Percentiles rank a stretch among this genome's conserved stretches.
Conservation (phyloP, 805 yeast genomes). For the Barnettozyma sp. region DNA sequence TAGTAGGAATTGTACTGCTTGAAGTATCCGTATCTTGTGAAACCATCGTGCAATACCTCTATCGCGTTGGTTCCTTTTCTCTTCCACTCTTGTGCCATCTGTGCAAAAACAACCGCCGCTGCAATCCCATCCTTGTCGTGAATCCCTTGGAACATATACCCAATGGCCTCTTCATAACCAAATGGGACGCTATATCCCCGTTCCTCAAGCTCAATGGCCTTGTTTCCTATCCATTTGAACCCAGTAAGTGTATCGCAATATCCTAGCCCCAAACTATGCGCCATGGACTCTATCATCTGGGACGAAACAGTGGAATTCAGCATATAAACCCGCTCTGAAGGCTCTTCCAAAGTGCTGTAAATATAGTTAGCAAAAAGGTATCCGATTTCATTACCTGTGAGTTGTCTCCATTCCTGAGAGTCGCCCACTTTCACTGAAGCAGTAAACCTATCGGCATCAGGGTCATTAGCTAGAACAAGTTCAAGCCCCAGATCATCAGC, state of each 20-base stretch:
- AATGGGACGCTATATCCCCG: constrained; percentile 72
- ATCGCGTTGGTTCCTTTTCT: constrained; percentile 33
- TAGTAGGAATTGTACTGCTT: constrained; percentile 88
- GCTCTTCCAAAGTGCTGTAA: constrained; percentile 25
- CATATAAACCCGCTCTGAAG: constrained; percentile 40
- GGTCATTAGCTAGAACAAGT: constrained; percentile 84
- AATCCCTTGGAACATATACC: constrained; percentile 79
- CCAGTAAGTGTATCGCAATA: constrained; percentile 87
- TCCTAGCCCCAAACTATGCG: constrained; percentile 50
- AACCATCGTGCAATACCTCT: constrained; percentile 52
- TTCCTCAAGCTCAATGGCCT: constrained; percentile 62
- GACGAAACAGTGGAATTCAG: constrained; percentile 91
- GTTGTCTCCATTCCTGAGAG: constrained; percentile 63
- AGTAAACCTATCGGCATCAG: constrained; percentile 94
- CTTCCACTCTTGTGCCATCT: constrained; percentile 52
- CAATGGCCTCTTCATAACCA: constrained; percentile 94
- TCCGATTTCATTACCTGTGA: constrained; percentile 91
- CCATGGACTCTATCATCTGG: constrained; percentile 67
- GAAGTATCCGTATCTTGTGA: constrained; percentile 65
- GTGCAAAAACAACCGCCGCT: constrained; percentile 71
- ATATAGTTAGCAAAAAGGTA: constrained; percentile 68
- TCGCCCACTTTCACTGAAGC: constrained; percentile 51
- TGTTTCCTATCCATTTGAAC: constrained; percentile 95
- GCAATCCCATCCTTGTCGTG: constrained; percentile 92
- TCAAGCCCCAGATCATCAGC: constrained; percentile 46